Evolutionary conservation across 2,329 filamentous ascomycete genomes (phyloP).

Genomic region (Elsinoe necatrix): DNA sequence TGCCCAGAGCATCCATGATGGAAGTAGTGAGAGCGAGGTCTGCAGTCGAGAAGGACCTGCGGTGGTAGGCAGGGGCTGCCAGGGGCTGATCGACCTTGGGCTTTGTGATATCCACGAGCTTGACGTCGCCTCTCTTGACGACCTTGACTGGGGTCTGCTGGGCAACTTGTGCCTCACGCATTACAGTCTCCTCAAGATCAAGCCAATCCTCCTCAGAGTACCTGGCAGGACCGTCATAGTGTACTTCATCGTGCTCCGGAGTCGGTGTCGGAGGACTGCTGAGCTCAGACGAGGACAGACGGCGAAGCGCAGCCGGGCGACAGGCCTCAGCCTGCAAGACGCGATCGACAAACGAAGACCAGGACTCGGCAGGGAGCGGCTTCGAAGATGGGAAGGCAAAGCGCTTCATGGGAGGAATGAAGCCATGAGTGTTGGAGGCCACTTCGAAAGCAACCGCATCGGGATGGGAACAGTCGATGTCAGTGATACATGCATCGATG

Average conservation of each 20-base stretch:
- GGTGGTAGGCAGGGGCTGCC: not conserved
- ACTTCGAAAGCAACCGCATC: not conserved
- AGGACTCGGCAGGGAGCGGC: not conserved
- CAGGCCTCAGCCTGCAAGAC: constrained; percentile 6
- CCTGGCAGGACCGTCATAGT: not conserved
- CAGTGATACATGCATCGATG: constrained; percentile 3
- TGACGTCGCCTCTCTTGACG: not conserved
- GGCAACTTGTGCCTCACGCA: not conserved
- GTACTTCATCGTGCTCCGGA: not conserved
- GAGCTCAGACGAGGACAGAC: not conserved
- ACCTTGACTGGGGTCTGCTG: not conserved
- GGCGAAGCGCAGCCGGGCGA: not conserved
- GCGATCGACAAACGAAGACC: constrained; percentile 1
- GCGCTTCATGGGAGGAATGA: constrained; percentile 5
- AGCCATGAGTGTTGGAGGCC: not conserved
- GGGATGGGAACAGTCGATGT: not conserved
- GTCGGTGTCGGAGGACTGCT: not conserved
- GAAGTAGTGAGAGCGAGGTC: not conserved
- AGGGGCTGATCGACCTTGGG: not conserved
- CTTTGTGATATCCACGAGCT: constrained; percentile 4
- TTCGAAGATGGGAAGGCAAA: not conserved
- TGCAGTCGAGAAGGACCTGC: not conserved
- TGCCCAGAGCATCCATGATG: constrained; percentile 1
- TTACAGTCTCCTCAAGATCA: not conserved
- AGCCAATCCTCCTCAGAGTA: constrained; percentile 3